Evolutionary conservation across 2,329 filamentous ascomycete genomes (phyloP).

Genomic region (Trichoderma brevicompactum): DNA sequence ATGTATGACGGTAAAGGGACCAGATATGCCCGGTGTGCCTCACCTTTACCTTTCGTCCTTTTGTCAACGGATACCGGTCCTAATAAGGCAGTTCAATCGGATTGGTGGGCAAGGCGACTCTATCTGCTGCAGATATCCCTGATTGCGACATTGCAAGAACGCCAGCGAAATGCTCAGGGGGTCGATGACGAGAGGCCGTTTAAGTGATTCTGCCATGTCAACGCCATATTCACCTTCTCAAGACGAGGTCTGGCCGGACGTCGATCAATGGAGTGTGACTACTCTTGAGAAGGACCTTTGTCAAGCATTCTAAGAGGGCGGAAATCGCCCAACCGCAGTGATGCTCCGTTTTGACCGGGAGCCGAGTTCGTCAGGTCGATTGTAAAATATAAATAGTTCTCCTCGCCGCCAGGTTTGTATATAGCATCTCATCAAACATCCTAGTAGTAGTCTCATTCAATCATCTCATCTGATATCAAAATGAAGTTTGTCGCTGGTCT

Average conservation of each 20-base stretch:
- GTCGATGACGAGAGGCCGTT: background rate
- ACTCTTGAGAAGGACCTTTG: constrained; percentile 3
- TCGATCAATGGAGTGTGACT: background rate
- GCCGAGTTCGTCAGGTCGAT: background rate
- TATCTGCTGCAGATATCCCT: background rate
- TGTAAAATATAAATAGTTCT: constrained; percentile 16
- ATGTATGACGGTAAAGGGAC: background rate
- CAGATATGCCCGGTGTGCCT: background rate
- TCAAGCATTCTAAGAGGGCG: background rate
- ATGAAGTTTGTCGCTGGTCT: constrained; percentile 48
- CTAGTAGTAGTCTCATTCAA: background rate
- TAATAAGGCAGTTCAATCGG: constrained; percentile 1
- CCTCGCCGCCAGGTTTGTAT: background rate
- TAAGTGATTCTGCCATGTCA: background rate
- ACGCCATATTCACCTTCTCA: background rate
- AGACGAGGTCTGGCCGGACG: background rate
- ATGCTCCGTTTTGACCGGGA: background rate
- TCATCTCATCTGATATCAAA: constrained; percentile 29
- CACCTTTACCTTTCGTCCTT: background rate
- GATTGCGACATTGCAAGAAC: background rate
- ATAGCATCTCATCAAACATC: background rate
- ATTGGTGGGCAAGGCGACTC: background rate
- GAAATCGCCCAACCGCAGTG: background rate
- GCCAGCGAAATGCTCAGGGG: background rate
- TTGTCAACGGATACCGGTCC: constrained; percentile 1